Percentiles rank a stretch among this genome's conserved stretches.
phyloP scores from a whole-genome alignment of 2,329 filamentous ascomycete genomes.

The Aspergillus fijiensis region DNA sequence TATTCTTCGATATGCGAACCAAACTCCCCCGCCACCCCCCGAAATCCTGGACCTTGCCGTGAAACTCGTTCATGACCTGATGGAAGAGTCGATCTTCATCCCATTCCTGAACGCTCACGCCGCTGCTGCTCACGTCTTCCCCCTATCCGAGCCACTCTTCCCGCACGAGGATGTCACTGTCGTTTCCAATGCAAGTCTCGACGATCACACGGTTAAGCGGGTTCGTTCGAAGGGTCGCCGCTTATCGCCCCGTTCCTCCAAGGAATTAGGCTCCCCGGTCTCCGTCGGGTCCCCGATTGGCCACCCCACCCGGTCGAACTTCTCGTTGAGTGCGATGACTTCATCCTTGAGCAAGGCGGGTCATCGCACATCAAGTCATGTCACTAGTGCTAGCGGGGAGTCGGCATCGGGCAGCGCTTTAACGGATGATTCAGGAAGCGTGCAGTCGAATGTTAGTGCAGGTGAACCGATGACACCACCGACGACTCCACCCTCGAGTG shows the following conservation, averaged over 20 bases:
- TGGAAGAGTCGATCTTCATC: slow-evolving; percentile 94
- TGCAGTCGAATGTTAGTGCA: slow-evolving; percentile 41
- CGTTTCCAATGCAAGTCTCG: slow-evolving; percentile 29
- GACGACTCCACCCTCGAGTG: slow-evolving; percentile 51
- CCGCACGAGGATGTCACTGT: slow-evolving; percentile 36
- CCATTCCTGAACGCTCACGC: slow-evolving; percentile 77
- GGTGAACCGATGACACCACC: slow-evolving; percentile 53
- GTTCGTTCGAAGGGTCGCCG: slow-evolving; percentile 30
- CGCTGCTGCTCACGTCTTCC: slow-evolving; percentile 48
- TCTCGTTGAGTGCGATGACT: slow-evolving; percentile 33
- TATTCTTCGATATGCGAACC: slow-evolving; percentile 64
- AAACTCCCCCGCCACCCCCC: slow-evolving; percentile 66
- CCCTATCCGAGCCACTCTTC: slow-evolving; percentile 46
- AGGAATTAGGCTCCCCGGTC: slow-evolving; percentile 30
- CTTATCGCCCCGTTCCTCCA: slow-evolving; percentile 34
- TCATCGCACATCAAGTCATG: slow-evolving; percentile 36
- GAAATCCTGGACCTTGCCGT: slow-evolving; percentile 78
- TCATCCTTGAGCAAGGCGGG: slow-evolving; percentile 33
- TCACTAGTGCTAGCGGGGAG: slow-evolving; percentile 40
- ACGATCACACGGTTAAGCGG: slow-evolving; percentile 32
- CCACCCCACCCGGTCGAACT: slow-evolving; percentile 28
- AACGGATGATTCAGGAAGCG: slow-evolving; percentile 49
- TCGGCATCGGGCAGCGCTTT: slow-evolving; percentile 39
- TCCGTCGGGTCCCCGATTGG: slow-evolving; percentile 26
- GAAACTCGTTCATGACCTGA: slow-evolving; percentile 86